phyloP scores from a whole-genome alignment of 2,329 filamentous ascomycete species.

The Sarocladiaceae sp. region DNA sequence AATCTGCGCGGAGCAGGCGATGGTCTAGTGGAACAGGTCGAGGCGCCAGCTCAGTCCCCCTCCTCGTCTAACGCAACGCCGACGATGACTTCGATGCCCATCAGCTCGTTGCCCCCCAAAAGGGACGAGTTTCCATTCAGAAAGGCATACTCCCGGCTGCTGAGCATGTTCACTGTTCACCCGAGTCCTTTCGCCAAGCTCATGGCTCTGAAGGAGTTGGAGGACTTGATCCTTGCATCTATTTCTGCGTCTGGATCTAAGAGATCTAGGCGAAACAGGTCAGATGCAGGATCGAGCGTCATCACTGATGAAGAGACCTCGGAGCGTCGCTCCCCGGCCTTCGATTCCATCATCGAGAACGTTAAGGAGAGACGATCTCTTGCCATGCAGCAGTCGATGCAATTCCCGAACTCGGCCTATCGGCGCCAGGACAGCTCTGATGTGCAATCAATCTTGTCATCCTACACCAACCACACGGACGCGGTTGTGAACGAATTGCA shows the following conservation, averaged over 20 bases:
- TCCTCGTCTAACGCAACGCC: conserved; percentile 3
- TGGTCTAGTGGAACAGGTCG: conserved; percentile 19
- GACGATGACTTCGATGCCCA: neutral
- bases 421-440: conserved; percentile 38
- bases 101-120: neutral
- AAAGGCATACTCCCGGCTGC: conserved; percentile 69
- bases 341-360: conserved; percentile 65
- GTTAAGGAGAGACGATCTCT: conserved; percentile 63
- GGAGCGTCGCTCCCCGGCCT: conserved; percentile 34
- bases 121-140: conserved; percentile 67
- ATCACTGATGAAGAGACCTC: conserved; percentile 26
- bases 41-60: neutral
- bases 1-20: conserved; percentile 52
- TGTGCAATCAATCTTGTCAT: conserved; percentile 42
- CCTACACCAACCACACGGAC: conserved; percentile 50
- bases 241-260: conserved; percentile 35
- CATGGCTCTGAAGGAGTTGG: conserved; percentile 73
- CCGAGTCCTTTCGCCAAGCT: conserved; percentile 85
- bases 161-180: conserved; percentile 83
- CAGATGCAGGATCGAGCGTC: conserved; percentile 28
- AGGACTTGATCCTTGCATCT: conserved; percentile 73
- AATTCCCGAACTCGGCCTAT: conserved; percentile 24
- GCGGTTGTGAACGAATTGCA: conserved; percentile 61
- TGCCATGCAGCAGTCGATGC: conserved; percentile 25
- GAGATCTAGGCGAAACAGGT: conserved; percentile 28